These are phyloP conservation scores for Aspergillus bridgeri DNA, from an alignment of 495 filamentous ascomycete species.

Conservation along the genomic window DNA sequence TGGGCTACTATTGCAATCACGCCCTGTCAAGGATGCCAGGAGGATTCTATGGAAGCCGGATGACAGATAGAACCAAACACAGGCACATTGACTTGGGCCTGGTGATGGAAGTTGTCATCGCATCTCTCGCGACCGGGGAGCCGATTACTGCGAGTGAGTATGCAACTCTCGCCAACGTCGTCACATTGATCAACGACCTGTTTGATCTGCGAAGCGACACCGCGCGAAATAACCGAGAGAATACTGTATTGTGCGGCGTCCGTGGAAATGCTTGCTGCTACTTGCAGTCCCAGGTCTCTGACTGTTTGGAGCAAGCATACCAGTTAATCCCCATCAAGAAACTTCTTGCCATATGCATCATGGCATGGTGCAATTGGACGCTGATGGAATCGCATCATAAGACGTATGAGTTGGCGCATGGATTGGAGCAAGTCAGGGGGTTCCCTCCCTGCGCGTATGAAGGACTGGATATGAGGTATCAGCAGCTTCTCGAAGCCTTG, in stretches of 20 bases:
- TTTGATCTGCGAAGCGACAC: conserved; percentile 22
- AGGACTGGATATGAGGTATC: conserved; percentile 10
- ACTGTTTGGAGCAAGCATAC: conserved; percentile 12
- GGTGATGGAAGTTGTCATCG: conserved; percentile 9
- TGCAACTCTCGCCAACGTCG: conserved; percentile 8
- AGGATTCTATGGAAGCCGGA: conserved; percentile 21
- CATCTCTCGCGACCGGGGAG: conserved; percentile 16
- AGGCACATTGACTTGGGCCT: conserved; percentile 19
- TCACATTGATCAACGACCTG: conserved; percentile 18
- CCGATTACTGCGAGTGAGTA: conserved; percentile 5
- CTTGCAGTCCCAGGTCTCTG: no score
- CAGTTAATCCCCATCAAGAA: conserved; percentile 5
- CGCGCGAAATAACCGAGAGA: conserved; percentile 20
- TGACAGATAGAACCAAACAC: conserved; percentile 13
- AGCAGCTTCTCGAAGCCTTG: conserved; percentile 13
- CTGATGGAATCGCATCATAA: conserved; percentile 25
- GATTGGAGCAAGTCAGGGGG: neutral
- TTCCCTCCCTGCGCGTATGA: conserved; percentile 8
- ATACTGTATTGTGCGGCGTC: conserved; percentile 19
- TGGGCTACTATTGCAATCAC: conserved; percentile 22
- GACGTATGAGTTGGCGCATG: conserved; percentile 17
- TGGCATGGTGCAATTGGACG: conserved; percentile 26
- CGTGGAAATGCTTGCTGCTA: no score
- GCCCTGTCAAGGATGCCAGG: conserved; percentile 3
- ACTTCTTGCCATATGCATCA: conserved; percentile 12